These are phyloP conservation scores for Trichosanthes truncata DNA, from an alignment of 306 rosid genomes.

Conservation along the genomic window DNA sequence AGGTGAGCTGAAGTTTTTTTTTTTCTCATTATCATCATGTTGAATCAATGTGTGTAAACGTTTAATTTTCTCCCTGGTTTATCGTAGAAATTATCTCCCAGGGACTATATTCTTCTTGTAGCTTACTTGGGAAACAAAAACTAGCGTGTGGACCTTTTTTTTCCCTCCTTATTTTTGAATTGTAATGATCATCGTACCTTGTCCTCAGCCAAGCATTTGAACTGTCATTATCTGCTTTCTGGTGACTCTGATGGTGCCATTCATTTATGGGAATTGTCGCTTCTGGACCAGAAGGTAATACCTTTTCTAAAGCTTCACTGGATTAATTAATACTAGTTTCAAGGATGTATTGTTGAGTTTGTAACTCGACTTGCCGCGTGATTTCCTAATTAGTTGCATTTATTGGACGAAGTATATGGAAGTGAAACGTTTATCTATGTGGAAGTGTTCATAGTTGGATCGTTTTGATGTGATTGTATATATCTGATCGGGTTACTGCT, in stretches of 20 bases:
- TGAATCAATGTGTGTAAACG: not conserved
- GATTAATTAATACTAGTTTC: not conserved
- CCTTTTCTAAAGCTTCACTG: not conserved
- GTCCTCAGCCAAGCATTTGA: slow-evolving; percentile 54
- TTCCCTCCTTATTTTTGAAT: not conserved
- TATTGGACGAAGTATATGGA: not conserved
- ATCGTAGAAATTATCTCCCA: not conserved
- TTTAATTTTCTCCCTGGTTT: not conserved
- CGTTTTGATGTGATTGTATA: not conserved
- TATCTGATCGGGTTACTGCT: not conserved
- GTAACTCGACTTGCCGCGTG: not conserved
- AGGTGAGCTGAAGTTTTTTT: slow-evolving; percentile 34
- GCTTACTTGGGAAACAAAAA: not conserved
- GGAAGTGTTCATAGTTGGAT: not conserved
- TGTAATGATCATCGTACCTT: not conserved
- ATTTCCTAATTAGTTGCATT: not conserved
- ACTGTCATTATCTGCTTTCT: slow-evolving; percentile 66
- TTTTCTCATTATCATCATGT: not conserved
- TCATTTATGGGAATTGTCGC: slow-evolving; percentile 64
- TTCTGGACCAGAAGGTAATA: slow-evolving; percentile 57
- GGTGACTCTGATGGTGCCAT: slow-evolving; percentile 82
- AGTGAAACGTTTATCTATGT: not conserved
- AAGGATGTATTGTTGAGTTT: not conserved
- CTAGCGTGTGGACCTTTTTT: not conserved
- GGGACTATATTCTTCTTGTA: not conserved